Conservation (phyloP, 2,329 filamentous ascomycete species). For the Penicillium sp. region DNA sequence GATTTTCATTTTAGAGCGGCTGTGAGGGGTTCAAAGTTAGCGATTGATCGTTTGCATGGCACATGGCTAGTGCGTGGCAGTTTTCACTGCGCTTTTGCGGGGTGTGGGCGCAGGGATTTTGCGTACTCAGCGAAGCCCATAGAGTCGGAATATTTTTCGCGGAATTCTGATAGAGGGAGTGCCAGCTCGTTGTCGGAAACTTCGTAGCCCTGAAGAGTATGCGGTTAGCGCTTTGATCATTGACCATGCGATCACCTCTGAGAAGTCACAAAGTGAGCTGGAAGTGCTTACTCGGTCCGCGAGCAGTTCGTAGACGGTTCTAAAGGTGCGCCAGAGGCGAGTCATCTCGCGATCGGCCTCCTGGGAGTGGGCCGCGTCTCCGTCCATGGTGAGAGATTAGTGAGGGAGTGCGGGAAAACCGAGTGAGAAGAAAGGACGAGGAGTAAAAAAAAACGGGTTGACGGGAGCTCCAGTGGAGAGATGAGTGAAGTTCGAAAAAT, state of each 20-base stretch:
- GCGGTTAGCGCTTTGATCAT: constrained; percentile 23
- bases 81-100: constrained; percentile 13
- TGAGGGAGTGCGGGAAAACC: background rate
- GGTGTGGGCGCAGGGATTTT: constrained; percentile 6
- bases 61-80: background rate
- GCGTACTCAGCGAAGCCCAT: constrained; percentile 76
- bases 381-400: constrained; percentile 37
- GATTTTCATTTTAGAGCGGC: constrained; percentile 82
- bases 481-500: constrained; percentile 24
- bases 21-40: constrained; percentile 41
- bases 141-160: constrained; percentile 66
- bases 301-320: constrained; percentile 94
- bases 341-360: constrained; percentile 50
- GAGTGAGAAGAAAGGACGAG: background rate
- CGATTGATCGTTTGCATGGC: background rate
- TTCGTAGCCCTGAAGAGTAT: constrained; percentile 75
- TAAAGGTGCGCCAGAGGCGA: constrained; percentile 90
- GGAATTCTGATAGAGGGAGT: constrained; percentile 82
- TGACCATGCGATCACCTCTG: background rate
- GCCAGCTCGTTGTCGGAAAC: constrained; percentile 85
- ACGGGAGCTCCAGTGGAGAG: constrained; percentile 13
- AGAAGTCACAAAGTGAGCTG: constrained; percentile 1
- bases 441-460: constrained; percentile 6
- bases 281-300: constrained; percentile 71
- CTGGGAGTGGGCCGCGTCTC: constrained; percentile 38